Base-by-base conservation (phyloP, 2,329 filamentous ascomycete genomes). In the Diaporthe longicolla region DNA sequence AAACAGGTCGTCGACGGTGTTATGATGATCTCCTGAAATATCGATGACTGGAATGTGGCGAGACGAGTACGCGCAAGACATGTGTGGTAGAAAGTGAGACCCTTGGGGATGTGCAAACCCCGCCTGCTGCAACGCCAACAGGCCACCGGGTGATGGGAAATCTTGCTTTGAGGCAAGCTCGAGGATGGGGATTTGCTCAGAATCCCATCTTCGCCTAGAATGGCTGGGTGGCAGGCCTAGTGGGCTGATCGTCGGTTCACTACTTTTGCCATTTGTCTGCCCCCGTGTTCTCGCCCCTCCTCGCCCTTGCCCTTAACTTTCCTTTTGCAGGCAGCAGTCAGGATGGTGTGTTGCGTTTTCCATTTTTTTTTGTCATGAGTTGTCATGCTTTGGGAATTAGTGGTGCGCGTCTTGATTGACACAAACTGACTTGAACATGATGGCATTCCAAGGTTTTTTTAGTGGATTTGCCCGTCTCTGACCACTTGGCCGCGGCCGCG, bases 101-200 rank as follows among this genome's bases (percentile, higher is more conserved):
- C 43, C 43, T 70, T 17, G 40, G 26, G 57, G 29, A 11, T 4
- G 43, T 19, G 48, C 6, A 17, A 66, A 40, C 55, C 57, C 69
- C 69, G 69, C 69, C 52, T 43, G 29, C 69, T 71, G 45, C 69
- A 32, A 54, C 55, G 32, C 55, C 69, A 52, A 29, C 21, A 13
- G 6, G 26, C 37, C 21, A 55, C 43, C 24, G 7, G 7, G n/a
- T 21, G 26, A 70, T 70, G 52, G 57, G 69, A 63, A 71, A 43
- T 71, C 55, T 63, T 71, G 29, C n/a, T 61, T 71, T 40, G 24
- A 65, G 10, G 59, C 17, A 48, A 24, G 59, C 24, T 19, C 55
- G 21, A 37, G n/a, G 45, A 71, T 71, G 69, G 69, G 63, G n/a
- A 71, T 63, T 71, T 71, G 43, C 43, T 61, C 57, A 71, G 32